Conservation (phyloP, 2,329 filamentous ascomycete genomes). For the Drechslerella stenobrocha region DNA sequence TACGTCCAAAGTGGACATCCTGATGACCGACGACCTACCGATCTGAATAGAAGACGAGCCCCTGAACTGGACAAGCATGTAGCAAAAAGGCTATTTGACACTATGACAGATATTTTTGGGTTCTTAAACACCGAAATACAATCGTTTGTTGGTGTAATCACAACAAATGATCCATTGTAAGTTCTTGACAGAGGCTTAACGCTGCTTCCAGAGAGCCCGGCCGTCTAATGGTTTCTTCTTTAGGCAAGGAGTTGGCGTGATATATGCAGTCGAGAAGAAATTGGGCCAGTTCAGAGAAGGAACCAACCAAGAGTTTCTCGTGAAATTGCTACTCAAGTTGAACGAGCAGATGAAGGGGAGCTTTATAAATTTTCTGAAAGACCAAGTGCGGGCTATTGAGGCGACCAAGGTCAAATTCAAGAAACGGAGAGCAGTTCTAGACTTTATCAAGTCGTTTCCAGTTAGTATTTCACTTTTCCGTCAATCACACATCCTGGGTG, state of each 20-base stretch:
- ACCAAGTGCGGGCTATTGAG: conserved; percentile 92
- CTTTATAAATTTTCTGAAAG: conserved; percentile 87
- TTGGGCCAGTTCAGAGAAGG: conserved; percentile 73
- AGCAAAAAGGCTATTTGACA: conserved; percentile 78
- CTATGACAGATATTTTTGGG: conserved; percentile 85
- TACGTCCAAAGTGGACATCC: conserved; percentile 69
- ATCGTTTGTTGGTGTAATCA: conserved; percentile 78
- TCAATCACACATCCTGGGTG: neutral
- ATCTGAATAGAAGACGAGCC: conserved; percentile 72
- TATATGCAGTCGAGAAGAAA: conserved; percentile 78
- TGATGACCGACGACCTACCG: conserved; percentile 69
- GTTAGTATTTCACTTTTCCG: conserved; percentile 50
- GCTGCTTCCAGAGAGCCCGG: conserved; percentile 45
- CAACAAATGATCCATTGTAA: conserved; percentile 78
- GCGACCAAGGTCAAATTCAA: conserved; percentile 99
- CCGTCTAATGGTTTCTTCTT: conserved; percentile 9
- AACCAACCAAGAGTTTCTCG: conserved; percentile 89
- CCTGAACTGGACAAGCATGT: conserved; percentile 88
- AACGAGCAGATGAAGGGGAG: conserved; percentile 73
- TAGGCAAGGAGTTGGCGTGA: conserved; percentile 84
- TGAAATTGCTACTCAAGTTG: conserved; percentile 75
- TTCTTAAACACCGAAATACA: conserved; percentile 80
- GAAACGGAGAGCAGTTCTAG: conserved; percentile 94
- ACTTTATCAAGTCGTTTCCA: conserved; percentile 92
- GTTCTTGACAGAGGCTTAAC: conserved; percentile 55